phyloP scores from a whole-genome alignment of 2,329 filamentous ascomycete genomes.

The Lojkania enalia region DNA sequence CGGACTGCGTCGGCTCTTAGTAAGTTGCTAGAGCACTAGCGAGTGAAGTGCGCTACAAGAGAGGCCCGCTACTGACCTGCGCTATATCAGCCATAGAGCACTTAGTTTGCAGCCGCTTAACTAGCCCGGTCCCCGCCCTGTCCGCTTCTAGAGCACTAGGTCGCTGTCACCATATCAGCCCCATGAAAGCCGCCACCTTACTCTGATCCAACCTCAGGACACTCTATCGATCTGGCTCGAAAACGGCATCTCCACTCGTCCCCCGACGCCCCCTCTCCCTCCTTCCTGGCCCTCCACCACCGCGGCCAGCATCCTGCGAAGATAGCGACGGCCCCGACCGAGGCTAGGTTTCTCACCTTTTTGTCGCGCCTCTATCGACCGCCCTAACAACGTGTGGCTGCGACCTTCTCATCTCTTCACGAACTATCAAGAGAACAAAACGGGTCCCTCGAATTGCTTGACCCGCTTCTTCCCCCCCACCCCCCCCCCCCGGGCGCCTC shows the following conservation, averaged over 20 bases:
- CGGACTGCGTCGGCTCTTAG: constrained; percentile 30
- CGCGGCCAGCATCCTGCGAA: constrained; percentile 32
- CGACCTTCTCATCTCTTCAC: constrained; percentile 18
- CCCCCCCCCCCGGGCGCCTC: too few species aligned
- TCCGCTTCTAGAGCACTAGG: constrained; percentile 27
- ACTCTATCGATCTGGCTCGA: constrained; percentile 46
- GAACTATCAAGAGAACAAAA: constrained; percentile 2
- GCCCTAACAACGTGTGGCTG: constrained; percentile 42
- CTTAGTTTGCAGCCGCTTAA: constrained; percentile 13
- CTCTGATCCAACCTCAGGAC: constrained; percentile 10
- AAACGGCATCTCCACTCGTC: constrained; percentile 38
- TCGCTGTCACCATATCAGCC: constrained; percentile 20
- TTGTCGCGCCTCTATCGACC: constrained; percentile 51
- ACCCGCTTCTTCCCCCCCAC: neutral
- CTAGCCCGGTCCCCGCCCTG: constrained; percentile 31
- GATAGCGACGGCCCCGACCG: constrained; percentile 46
- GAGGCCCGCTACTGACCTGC: constrained; percentile 17
- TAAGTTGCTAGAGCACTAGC: too few species aligned
- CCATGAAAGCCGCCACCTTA: constrained; percentile 24
- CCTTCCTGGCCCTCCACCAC: constrained; percentile 27
- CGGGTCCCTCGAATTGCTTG: neutral
- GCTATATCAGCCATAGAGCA: neutral
- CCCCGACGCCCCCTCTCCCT: constrained; percentile 35
- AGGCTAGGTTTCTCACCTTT: constrained; percentile 51
- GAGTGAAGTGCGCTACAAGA: constrained; percentile 18